Evolutionary conservation across 2,329 filamentous ascomycete genomes (phyloP), one percentile per base, ranked within the genome.

Genomic region (Zelopaecilomyces penicillatus): DNA sequence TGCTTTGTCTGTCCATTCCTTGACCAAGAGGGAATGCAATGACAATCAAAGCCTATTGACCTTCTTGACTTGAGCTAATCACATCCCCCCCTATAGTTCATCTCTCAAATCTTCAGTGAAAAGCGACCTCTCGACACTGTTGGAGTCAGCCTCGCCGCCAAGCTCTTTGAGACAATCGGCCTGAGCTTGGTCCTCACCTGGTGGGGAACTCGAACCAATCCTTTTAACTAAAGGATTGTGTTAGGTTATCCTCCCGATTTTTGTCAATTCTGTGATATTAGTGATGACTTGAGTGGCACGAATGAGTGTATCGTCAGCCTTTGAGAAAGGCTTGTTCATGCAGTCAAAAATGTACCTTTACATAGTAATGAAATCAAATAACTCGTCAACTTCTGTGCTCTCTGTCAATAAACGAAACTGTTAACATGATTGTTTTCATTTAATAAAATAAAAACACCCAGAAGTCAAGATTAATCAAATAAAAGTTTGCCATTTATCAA

Each of bases 131-230:
- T 93, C 47, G 91, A 97, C 69, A 91, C 87, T 51, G 81, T 97
- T 55, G 88, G 87, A 56, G 84, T 96, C 54, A 86, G 85, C 62
- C 80, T 85, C 51, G 70, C 93, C 41, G 84, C 87, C 61, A 90
- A 93, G 70, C 71, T 93, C 57, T 79, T 95, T 57, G 93, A 97
- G 80, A 96, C 93, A 3, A 80, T 97, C 48, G 93, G 91, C 52
- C 79, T 97, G 47, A 89, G 85, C 52, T 65, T 95, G 60, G 88
- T 97, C 79, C 76, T 97, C 58, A 95, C 88, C 64, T 97, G 87
- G 85, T 97, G 91, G 91, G 91, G 91, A 61, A 96, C 91, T 61
- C 84, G 86, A 64, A 93, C 88, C 70, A 91, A 89, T 74, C 88
- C 88, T 49, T 94, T 95, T 68, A 81, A 89, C 62, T 90, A 85